These are phyloP conservation scores for Thalia dealbata DNA, from an alignment of 176 grass and related monocot species.

Conservation along the genomic window DNA sequence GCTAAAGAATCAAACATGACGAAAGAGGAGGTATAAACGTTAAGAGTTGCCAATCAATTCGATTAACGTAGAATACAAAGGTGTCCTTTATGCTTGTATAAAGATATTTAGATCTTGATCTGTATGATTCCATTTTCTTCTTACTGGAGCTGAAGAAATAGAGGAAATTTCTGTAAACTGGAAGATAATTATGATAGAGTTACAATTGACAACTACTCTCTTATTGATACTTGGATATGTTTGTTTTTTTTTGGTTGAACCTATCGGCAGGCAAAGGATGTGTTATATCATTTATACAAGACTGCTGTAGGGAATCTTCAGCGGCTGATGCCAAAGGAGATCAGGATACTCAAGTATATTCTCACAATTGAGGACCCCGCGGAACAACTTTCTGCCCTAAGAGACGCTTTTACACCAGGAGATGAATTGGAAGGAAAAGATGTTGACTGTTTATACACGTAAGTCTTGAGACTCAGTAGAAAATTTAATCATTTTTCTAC, in stretches of 20 bases:
- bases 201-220: not conserved
- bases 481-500: not conserved
- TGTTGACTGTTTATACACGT: constrained; percentile 73
- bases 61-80: not conserved
- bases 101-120: not conserved
- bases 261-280: constrained; percentile 45
- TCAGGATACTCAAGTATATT: constrained; percentile 82
- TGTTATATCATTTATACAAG: constrained; percentile 79
- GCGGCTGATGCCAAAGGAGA: constrained; percentile 75
- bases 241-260: constrained; percentile 15
- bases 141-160: not conserved
- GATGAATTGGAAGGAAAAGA: constrained; percentile 62
- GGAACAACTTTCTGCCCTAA: constrained; percentile 45
- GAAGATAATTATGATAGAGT: not conserved
- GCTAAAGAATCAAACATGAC: constrained; percentile 70
- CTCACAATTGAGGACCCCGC: constrained; percentile 59
- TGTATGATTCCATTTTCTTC: not conserved
- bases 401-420: constrained; percentile 71
- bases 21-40: constrained; percentile 64
- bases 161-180: not conserved
- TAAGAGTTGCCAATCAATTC: constrained; percentile 7
- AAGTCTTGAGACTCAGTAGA: constrained; percentile 15
- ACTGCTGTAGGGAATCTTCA: constrained; percentile 66
- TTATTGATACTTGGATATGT: not conserved
- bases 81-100: not conserved